Conservation (phyloP, 805 yeast genomes). For the Wickerhamomyces tratensis region DNA sequence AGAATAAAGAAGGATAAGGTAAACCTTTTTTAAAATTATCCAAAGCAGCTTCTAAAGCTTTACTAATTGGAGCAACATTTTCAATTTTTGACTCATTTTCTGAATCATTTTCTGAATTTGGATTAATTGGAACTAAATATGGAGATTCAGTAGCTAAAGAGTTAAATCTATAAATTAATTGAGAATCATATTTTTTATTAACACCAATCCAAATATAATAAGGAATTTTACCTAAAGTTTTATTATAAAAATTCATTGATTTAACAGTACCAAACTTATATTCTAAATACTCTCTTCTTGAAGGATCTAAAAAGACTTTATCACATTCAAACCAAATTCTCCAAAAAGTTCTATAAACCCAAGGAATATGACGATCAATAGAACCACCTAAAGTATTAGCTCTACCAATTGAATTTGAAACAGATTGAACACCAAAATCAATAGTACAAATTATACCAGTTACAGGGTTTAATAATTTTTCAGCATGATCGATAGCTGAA, state of each 20-base stretch:
- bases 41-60: constrained; percentile 74
- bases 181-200: constrained; percentile 43
- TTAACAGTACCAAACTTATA: constrained; percentile 77
- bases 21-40: constrained; percentile 49
- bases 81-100: constrained; percentile 4
- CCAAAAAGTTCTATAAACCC: constrained; percentile 79
- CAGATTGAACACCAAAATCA: constrained; percentile 73
- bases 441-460: constrained; percentile 61
- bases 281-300: constrained; percentile 77
- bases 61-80: constrained; percentile 33
- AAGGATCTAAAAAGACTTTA: constrained; percentile 66
- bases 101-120: constrained; percentile 9
- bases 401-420: constrained; percentile 55
- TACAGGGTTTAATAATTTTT: constrained; percentile 35
- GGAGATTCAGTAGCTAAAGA: constrained; percentile 78
- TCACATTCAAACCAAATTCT: constrained; percentile 83
- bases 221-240: constrained; percentile 61
- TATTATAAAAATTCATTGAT: constrained; percentile 59
- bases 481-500: constrained; percentile 66
- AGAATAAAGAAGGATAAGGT: constrained; percentile 75
- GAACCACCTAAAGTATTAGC: constrained; percentile 70
- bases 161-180: constrained; percentile 44
- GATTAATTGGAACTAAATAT: constrained; percentile 50
- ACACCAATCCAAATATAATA: constrained; percentile 81
- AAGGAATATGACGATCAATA: constrained; percentile 60